phyloP scores from a whole-genome alignment of 2,329 filamentous ascomycete species.

The Talaromyces sp. region DNA sequence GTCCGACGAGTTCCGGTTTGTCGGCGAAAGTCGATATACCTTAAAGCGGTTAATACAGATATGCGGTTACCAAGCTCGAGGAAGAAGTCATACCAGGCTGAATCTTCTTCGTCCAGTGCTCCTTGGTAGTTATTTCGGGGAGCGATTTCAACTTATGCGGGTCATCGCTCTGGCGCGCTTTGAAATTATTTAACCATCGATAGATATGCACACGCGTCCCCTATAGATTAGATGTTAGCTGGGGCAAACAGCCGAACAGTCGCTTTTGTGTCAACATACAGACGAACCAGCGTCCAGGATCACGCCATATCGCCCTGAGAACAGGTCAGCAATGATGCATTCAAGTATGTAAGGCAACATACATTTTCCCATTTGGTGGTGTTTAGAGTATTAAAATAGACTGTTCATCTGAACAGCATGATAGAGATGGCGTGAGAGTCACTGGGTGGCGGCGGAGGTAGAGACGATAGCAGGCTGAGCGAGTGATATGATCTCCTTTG shows the following conservation, averaged over 20 bases:
- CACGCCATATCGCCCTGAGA: constrained; percentile 72
- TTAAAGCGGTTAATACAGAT: constrained; percentile 24
- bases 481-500: background rate
- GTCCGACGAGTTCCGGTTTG: constrained; percentile 70
- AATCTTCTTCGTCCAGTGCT: constrained; percentile 89
- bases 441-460: background rate
- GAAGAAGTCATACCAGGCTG: constrained; percentile 62
- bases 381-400: constrained; percentile 11
- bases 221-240: constrained; percentile 27
- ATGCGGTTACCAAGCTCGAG: too few species aligned
- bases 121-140: constrained; percentile 77
- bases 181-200: constrained; percentile 77
- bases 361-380: constrained; percentile 44
- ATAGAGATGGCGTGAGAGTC: constrained; percentile 18
- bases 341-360: constrained; percentile 17
- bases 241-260: background rate
- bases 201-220: constrained; percentile 94
- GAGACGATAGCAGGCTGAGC: background rate
- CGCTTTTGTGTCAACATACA: constrained; percentile 39
- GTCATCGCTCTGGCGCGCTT: constrained; percentile 61
- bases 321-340: constrained; percentile 1
- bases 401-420: constrained; percentile 30
- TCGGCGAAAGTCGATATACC: constrained; percentile 84
- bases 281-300: constrained; percentile 97
- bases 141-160: constrained; percentile 62